Evolutionary conservation across 768 basidiomycete genomes (phyloP).

Genomic region (Lactarius vividus): DNA sequence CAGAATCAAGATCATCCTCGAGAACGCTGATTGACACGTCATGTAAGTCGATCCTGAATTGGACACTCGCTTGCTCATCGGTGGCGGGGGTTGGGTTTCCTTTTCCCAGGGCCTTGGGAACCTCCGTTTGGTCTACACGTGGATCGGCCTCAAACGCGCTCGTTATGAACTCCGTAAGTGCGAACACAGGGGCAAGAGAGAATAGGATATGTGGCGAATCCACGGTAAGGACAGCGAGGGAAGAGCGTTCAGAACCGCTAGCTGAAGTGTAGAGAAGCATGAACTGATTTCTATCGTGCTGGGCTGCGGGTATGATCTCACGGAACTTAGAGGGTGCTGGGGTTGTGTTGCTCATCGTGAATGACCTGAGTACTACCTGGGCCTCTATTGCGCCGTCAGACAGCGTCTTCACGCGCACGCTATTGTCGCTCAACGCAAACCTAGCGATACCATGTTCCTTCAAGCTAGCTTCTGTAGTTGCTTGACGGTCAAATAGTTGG

Average conservation of each 20-base stretch:
- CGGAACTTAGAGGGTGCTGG: conserved; percentile 82
- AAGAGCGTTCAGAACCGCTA: conserved; percentile 51
- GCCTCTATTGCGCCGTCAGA: conserved; percentile 84
- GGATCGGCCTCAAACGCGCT: conserved; percentile 44
- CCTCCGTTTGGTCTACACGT: conserved; percentile 22
- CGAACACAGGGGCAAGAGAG: conserved; percentile 86
- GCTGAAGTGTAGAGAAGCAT: conserved; percentile 88
- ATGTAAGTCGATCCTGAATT: conserved; percentile 85
- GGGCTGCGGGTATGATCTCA: conserved; percentile 91
- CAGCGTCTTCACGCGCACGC: conserved; percentile 74
- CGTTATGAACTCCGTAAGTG: conserved; percentile 81
- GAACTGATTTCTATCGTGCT: conserved; percentile 86
- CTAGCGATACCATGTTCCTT: conserved; percentile 79
- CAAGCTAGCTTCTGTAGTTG: conserved; percentile 53
- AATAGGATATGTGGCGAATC: conserved; percentile 94
- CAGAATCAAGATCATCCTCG: conserved; percentile 73
- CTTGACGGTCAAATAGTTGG: conserved; percentile 77
- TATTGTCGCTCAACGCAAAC: conserved; percentile 79
- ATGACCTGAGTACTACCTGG: conserved; percentile 84
- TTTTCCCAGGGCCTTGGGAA: conserved; percentile 25
- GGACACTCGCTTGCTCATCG: conserved; percentile 34
- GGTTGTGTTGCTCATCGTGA: conserved; percentile 87
- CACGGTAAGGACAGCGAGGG: conserved; percentile 80
- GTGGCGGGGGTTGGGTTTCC: conserved; percentile 4
- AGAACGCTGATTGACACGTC: conserved; percentile 86